Evolutionary conservation across 2,329 filamentous ascomycete genomes (phyloP), one percentile per base, ranked within the genome.

Genomic region (Calonectria pauciramosa): DNA sequence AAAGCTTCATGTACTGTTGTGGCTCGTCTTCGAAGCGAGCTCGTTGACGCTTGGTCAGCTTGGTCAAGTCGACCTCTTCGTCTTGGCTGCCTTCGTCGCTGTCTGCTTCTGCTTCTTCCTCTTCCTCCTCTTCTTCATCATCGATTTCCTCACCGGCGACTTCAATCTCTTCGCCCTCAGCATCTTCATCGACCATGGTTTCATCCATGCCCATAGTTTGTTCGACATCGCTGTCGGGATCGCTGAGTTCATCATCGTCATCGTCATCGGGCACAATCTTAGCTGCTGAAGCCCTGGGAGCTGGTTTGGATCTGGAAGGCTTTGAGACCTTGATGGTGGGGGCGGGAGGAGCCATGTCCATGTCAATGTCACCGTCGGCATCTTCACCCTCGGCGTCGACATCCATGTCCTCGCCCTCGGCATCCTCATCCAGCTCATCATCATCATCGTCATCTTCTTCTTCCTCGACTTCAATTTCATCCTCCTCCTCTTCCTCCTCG

Each of bases 1-100:
- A 92, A 0, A 92, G 82, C 82, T 92, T 92, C 88, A 92, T 89
- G 80, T 87, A 90, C 79, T 89, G 88, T 81, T 87, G 89, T 56
- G 86, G 88, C 77, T 83, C 87, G 47, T 91, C 90, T 68, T 91
- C 90, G 66, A 92, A 91, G 20, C 90, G 87, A 32, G 91, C 91
- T 49, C 91, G 86, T 80, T 92, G 91, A 28, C 91, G 87, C 79
- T 90, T 90, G 6, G 91, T 92, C 89, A 92, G 90, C 83, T 91
- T 91, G 44, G 89, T 86, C 41, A 92, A 82, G 78, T 92, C 90
- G 0, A 88, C 89, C 6, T 89, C 88, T 52, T 86, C 90, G 7
- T 84, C 89, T 44, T 86, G 85, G 79, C 88, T 90, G 72, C 86
- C 88, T 5, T 82, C 83, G 14, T 88, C 87, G 70, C 86, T 88